Base-by-base conservation (phyloP, 768 basidiomycete genomes). In the Sarcodon aspratus region DNA sequence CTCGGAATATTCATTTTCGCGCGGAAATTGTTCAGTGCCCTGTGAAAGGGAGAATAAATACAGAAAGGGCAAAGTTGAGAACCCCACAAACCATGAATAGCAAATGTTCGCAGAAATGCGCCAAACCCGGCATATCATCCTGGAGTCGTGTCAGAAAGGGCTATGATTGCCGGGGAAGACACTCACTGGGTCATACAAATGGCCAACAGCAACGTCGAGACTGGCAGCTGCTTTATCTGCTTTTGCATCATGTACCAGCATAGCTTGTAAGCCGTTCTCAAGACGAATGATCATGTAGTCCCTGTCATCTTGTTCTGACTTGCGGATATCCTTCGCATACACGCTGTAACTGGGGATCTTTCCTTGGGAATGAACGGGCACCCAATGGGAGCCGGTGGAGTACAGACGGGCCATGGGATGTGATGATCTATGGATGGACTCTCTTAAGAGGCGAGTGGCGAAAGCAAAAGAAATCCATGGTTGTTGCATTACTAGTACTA, bases 181-280 rank as follows among this genome's bases (percentile, higher is more conserved):
- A 38, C 15, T 64, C 60, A 90, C 90, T 12, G 96, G 96, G 65
- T 99, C 96, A 40, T 76, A 80, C 47, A 99, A 65, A 65, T 98
- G 94, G 4, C 96, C 96, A 2, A 97, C 93, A 34, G 85, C 83
- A 46, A 98, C 92, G 65, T 95, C 89, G 58, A 99, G 73, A 60
- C 90, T 89, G 2, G 95, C 96, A 0, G 93, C 90, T 9, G 91
- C 87, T 66, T 94, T 96, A 68, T 99, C 96, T 6, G 94, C 80
- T 53, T 79, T 81, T 0, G 76, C 66, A 61, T 99, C 95, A 48
- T 82, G 82, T 11, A 98, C 73, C 21, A 99, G 65, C 54, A 85
- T 77, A 1, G 82, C 92, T 52, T 88, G 82, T n/a, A 99, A 67
- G 3, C 87, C 92, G 59, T 98, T 99, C 7, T 80, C 73, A n/a